These are phyloP conservation scores for Blastobotrys terrestris DNA, from an alignment of 805 yeast genomes.

Conservation along the genomic window DNA sequence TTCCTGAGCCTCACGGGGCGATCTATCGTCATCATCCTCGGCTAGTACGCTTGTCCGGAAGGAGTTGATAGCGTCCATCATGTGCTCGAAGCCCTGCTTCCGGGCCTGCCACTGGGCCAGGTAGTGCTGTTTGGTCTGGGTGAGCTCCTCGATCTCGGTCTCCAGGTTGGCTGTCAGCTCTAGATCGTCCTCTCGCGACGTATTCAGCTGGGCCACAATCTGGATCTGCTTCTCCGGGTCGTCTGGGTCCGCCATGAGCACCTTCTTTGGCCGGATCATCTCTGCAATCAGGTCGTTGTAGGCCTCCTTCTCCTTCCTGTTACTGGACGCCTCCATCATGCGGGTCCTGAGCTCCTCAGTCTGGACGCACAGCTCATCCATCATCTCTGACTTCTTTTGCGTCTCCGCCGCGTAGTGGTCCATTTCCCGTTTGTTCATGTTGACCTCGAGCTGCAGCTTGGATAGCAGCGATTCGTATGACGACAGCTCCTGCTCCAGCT, in stretches of 20 bases:
- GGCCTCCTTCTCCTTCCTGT: conserved; percentile 22
- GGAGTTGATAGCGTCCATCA: conserved; percentile 19
- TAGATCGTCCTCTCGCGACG: conserved; percentile 19
- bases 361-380: conserved; percentile 11
- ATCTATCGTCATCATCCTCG: neutral
- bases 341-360: conserved; percentile 16
- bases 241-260: conserved; percentile 7
- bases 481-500: conserved; percentile 14
- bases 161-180: conserved; percentile 13
- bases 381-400: conserved; percentile 10
- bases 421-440: conserved; percentile 19
- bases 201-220: conserved; percentile 18
- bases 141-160: conserved; percentile 22
- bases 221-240: conserved; percentile 8
- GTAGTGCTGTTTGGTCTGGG: conserved; percentile 13
- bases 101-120: conserved; percentile 20
- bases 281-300: conserved; percentile 20
- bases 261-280: conserved; percentile 18
- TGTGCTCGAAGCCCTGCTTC: conserved; percentile 18
- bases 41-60: conserved; percentile 14
- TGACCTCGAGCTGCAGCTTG: conserved; percentile 20
- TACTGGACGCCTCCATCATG: conserved; percentile 15
- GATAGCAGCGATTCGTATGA: conserved; percentile 12
- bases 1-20: neutral
- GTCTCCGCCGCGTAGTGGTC: conserved; percentile 17